Conservation (phyloP, 2,329 filamentous ascomycete species). For the Monilinia laxa region DNA sequence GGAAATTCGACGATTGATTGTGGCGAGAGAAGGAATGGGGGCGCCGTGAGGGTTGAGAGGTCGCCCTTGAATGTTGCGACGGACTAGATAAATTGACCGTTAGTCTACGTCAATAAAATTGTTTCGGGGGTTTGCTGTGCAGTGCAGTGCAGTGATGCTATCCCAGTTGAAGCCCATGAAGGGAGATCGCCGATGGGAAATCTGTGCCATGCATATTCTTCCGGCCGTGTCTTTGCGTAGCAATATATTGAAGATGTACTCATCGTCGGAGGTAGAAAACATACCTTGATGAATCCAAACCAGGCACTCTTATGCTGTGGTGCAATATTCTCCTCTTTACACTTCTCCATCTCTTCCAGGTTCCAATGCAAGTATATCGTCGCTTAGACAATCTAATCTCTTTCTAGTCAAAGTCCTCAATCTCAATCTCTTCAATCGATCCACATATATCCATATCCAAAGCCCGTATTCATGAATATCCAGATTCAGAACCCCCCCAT, state of each 20-base stretch:
- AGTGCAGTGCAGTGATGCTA: neutral
- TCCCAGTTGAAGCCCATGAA: neutral
- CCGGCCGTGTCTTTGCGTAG: neutral
- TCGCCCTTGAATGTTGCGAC: constrained; percentile 82
- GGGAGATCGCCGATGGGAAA: neutral
- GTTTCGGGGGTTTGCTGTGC: neutral
- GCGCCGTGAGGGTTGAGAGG: constrained; percentile 74
- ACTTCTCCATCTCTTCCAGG: constrained; percentile 12
- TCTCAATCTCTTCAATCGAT: neutral
- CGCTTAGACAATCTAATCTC: neutral
- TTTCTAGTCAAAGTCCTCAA: neutral
- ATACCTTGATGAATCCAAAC: constrained; percentile 39
- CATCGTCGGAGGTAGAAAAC: neutral
- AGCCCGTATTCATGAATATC: neutral
- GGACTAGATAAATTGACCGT: constrained; percentile 47
- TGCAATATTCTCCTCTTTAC: constrained; percentile 30
- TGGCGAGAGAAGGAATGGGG: constrained; percentile 78
- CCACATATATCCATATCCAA: neutral
- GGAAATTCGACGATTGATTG: constrained; percentile 79
- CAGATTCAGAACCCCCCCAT: neutral
- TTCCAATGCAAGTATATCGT: neutral
- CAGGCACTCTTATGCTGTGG: constrained; percentile 36
- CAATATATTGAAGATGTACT: neutral
- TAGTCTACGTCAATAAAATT: neutral
- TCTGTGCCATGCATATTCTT: neutral